These are phyloP conservation scores for Amanita polypyramis DNA, from an alignment of 768 basidiomycete genomes.

Conservation along the genomic window DNA sequence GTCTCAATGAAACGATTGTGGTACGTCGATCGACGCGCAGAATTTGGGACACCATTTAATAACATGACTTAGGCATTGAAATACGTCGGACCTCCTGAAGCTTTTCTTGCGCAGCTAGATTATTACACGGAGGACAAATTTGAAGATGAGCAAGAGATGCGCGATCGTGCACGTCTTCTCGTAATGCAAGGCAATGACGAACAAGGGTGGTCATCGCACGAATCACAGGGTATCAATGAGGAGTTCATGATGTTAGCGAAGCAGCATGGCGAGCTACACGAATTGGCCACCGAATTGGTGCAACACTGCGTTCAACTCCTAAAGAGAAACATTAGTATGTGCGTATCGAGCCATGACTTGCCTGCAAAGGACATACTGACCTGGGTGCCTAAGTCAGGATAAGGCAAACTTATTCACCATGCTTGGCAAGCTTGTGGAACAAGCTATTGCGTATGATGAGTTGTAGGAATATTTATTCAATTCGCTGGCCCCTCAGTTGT, in stretches of 20 bases:
- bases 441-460: slow-evolving; percentile 45
- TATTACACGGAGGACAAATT: slow-evolving; percentile 83
- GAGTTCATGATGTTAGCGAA: slow-evolving; percentile 52
- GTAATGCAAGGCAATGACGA: slow-evolving; percentile 17
- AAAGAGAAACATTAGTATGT: slow-evolving; percentile 53
- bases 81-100: slow-evolving; percentile 63
- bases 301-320: slow-evolving; percentile 45
- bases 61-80: slow-evolving; percentile 45
- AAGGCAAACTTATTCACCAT: slow-evolving; percentile 51
- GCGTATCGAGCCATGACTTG: slow-evolving; percentile 18
- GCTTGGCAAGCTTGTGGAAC: slow-evolving; percentile 56
- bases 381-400: slow-evolving; percentile 33
- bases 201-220: slow-evolving; percentile 29
- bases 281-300: slow-evolving; percentile 49
- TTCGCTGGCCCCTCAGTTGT: not conserved
- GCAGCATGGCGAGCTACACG: slow-evolving; percentile 53
- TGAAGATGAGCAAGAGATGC: slow-evolving; percentile 82
- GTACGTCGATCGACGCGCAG: slow-evolving; percentile 37
- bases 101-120: slow-evolving; percentile 66
- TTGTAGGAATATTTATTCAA: slow-evolving; percentile 34
- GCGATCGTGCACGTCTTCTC: slow-evolving; percentile 42
- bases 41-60: not conserved
- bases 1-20: slow-evolving; percentile 74
- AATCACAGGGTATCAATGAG: slow-evolving; percentile 44
- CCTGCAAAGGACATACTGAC: slow-evolving; percentile 2